Percentiles rank a stretch among this genome's conserved stretches.
phyloP scores from a whole-genome alignment of 129 eudicot species.

The Tagetes patula region DNA sequence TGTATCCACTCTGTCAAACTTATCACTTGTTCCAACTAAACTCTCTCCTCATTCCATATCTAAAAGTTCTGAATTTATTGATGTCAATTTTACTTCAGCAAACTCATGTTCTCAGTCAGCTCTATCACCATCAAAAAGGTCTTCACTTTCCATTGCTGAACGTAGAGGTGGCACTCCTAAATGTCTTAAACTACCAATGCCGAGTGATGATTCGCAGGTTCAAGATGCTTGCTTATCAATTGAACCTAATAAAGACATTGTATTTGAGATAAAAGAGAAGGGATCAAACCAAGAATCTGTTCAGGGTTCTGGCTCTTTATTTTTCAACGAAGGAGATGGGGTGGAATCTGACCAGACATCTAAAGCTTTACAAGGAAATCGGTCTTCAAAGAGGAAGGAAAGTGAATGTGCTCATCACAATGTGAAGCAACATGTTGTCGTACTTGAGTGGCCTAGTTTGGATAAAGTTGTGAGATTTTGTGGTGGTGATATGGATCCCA shows the following conservation, averaged over 20 bases:
- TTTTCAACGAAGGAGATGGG: conserved; percentile 19
- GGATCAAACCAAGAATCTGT: conserved; percentile 26
- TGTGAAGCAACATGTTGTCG: conserved; percentile 35
- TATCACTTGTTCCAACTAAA: conserved; percentile 57
- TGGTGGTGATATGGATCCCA: conserved; percentile 52
- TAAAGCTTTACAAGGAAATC: conserved; percentile 21
- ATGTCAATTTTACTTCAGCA: conserved; percentile 57
- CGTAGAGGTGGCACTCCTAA: conserved; percentile 71
- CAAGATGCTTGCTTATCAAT: conserved; percentile 22
- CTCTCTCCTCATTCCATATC: conserved; percentile 62
- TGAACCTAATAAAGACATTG: conserved; percentile 25
- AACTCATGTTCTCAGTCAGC: conserved; percentile 33
- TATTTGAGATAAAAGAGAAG: conserved; percentile 20
- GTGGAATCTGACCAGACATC: conserved; percentile 9
- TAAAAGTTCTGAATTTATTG: conserved; percentile 56
- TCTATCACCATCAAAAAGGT: conserved; percentile 46
- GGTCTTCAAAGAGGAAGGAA: conserved; percentile 30
- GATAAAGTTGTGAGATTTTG: conserved; percentile 42
- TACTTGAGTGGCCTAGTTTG: conserved; percentile 67
- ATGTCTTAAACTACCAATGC: conserved; percentile 53
- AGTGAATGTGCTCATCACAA: conserved; percentile 18
- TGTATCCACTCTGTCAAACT: conserved; percentile 41
- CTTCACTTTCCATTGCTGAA: conserved; percentile 73
- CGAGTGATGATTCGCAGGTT: conserved; percentile 34
- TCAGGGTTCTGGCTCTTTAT: conserved; percentile 31